These are phyloP conservation scores for Hypoxylon lienhwacheense DNA, from an alignment of 495 filamentous ascomycete genomes.

Conservation along the genomic window DNA sequence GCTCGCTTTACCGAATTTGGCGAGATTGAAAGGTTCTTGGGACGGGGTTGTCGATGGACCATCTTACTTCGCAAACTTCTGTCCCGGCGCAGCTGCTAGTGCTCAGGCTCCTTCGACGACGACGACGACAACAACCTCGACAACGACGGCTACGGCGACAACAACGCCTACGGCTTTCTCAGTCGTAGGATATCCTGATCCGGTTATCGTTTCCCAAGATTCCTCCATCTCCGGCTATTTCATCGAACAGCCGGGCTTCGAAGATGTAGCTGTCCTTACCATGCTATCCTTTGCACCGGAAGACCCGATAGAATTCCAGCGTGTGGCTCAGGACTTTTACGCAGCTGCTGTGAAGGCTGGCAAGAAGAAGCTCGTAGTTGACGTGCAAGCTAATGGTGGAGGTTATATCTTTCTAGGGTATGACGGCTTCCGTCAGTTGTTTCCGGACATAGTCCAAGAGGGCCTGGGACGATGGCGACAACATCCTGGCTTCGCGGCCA, in stretches of 20 bases:
- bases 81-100: slow-evolving; percentile 29
- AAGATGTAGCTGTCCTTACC: slow-evolving; percentile 48
- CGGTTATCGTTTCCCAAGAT: slow-evolving; percentile 47
- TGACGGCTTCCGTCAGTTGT: slow-evolving; percentile 51
- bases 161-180: slow-evolving; percentile 31
- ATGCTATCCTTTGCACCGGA: slow-evolving; percentile 34
- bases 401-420: slow-evolving; percentile 53
- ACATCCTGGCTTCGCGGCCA: slow-evolving; percentile 37
- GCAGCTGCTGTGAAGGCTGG: slow-evolving; percentile 41
- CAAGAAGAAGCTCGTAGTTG: slow-evolving; percentile 57
- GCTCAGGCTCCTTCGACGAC: slow-evolving; percentile 9
- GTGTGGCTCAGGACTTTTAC: slow-evolving; percentile 47
- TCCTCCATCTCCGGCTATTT: slow-evolving; percentile 54
- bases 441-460: slow-evolving; percentile 46
- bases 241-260: slow-evolving; percentile 48
- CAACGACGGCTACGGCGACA: slow-evolving; percentile 19
- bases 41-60: slow-evolving; percentile 42
- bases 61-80: slow-evolving; percentile 44
- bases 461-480: slow-evolving; percentile 41
- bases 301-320: slow-evolving; percentile 42
- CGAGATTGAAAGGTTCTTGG: slow-evolving; percentile 41
- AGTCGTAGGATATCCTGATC: slow-evolving; percentile 53
- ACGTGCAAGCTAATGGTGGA: slow-evolving; percentile 55
- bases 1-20: slow-evolving; percentile 41
- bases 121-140: slow-evolving; percentile 15